Evolutionary conservation across 352 stramenopile genomes (phyloP), one percentile per base, ranked within the genome.

Genomic region (Phytophthora vignae): DNA sequence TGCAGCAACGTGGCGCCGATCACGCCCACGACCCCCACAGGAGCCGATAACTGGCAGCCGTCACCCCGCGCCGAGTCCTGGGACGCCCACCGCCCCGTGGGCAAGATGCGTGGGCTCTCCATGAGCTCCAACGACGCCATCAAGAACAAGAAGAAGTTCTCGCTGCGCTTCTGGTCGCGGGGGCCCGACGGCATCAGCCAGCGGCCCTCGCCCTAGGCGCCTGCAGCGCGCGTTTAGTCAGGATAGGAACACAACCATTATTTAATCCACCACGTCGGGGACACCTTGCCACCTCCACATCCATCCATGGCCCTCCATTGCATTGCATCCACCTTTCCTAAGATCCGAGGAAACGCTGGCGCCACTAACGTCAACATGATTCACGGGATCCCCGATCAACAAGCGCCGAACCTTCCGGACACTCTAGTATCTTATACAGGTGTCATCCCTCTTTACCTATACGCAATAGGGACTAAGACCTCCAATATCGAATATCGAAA

Each of bases 91-190:
- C 79, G 77, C 7, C 76, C 78, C 22, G 84, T 49, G 25, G 64
- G 73, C 54, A 90, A 90, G 65, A 76, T 90, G 60, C 83, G 84
- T 31, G 78, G 81, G 59, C 76, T 92, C 67, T 90, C 86, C 27
- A 77, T 91, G 76, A 84, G 73, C 54, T 76, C 75, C 7, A 78
- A 82, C 50, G 79, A 89, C 54, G 66, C 73, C 21, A 80, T 74
- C 22, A 85, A 89, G 67, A 81, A 77, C 64, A 92, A 91, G 64
- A 83, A 78, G 67, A 91, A 85, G 74, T 93, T 92, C 67, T 89
- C 81, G 63, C 67, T 93, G 55, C 82, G 81, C 17, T 92, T 93
- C 72, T 93, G 86, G 86, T 77, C 73, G 1, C 57, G 69, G 33
- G 73, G 69, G 12, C 63, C 60, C 6, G 71, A 64, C 21, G 29